Conservation (phyloP, 306 rosid genomes). For the Cicer pinnatifidum region DNA sequence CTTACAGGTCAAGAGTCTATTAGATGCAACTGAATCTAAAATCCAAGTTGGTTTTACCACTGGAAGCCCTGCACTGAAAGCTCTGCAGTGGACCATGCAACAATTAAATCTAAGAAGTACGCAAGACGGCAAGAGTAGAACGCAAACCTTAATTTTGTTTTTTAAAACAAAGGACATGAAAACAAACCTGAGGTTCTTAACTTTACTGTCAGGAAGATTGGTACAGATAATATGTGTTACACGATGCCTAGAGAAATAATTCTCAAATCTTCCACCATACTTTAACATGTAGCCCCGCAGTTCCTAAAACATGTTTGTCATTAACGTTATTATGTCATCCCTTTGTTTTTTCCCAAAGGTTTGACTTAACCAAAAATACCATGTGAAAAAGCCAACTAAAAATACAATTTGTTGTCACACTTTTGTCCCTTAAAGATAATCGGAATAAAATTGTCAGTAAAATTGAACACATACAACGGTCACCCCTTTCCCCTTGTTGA, state of each 20-base stretch:
- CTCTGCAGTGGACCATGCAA: slow-evolving; percentile 57
- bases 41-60: slow-evolving; percentile 92
- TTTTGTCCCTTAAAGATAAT: background rate
- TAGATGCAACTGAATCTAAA: slow-evolving; percentile 80
- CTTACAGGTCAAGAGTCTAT: slow-evolving; percentile 86
- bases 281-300: slow-evolving; percentile 78
- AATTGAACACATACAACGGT: background rate
- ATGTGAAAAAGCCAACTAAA: background rate
- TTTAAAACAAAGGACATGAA: background rate
- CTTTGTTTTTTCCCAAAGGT: slow-evolving; percentile 3
- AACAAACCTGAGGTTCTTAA: slow-evolving; percentile 75
- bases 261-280: slow-evolving; percentile 84
- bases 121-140: background rate
- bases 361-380: background rate
- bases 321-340: background rate
- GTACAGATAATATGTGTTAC: slow-evolving; percentile 93
- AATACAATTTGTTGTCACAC: background rate
- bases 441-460: background rate
- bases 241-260: slow-evolving; percentile 77
- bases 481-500: background rate
- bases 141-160: background rate
- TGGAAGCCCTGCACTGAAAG: slow-evolving; percentile 89
- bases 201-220: slow-evolving; percentile 78
- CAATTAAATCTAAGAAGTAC: slow-evolving; percentile 24
- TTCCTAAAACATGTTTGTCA: slow-evolving; percentile 62